Evolutionary conservation across 1,284 basidiomycete genomes (phyloP).

Genomic region (Puccinia coronata): DNA sequence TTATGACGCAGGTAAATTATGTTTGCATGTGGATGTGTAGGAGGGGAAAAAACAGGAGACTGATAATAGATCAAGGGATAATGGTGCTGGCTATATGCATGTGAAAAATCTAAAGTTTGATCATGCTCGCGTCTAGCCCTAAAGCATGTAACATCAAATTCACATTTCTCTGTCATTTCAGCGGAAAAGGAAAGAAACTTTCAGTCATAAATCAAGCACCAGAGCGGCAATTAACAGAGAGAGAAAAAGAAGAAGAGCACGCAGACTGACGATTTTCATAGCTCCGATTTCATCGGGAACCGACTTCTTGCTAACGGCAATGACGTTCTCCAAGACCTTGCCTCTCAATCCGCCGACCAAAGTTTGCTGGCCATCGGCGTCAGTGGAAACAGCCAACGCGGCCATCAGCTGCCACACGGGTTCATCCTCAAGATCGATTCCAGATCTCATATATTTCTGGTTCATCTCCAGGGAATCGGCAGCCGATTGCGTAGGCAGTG

Average conservation of each 20-base stretch:
- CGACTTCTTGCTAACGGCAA: conserved; percentile 74
- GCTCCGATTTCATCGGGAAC: conserved; percentile 57
- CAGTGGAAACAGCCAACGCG: conserved; percentile 80
- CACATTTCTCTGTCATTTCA: conserved; percentile 65
- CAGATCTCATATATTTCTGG: conserved; percentile 54
- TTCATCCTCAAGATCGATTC: conserved; percentile 74
- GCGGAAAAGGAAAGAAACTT: not conserved
- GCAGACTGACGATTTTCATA: conserved; percentile 34
- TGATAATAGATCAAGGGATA: not conserved
- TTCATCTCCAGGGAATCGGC: conserved; percentile 50
- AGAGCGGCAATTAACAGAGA: not conserved
- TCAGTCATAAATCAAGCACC: not conserved
- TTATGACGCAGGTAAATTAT: not conserved
- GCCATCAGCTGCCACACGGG: conserved; percentile 90
- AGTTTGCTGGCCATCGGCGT: conserved; percentile 75
- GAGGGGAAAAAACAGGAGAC: not conserved
- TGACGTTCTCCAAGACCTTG: conserved; percentile 84
- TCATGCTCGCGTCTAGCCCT: conserved; percentile 69
- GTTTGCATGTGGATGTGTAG: not conserved
- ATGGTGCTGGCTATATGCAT: not conserved
- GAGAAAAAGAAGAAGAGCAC: conserved; percentile 44
- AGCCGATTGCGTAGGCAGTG: conserved; percentile 56
- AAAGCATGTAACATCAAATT: conserved; percentile 82
- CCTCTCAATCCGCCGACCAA: conserved; percentile 85
- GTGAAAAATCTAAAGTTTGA: conserved; percentile 38